Percentiles rank a stretch among this genome's conserved stretches.
Conservation (phyloP, 441 rosid genomes). For the Euphorbia celastroides region DNA sequence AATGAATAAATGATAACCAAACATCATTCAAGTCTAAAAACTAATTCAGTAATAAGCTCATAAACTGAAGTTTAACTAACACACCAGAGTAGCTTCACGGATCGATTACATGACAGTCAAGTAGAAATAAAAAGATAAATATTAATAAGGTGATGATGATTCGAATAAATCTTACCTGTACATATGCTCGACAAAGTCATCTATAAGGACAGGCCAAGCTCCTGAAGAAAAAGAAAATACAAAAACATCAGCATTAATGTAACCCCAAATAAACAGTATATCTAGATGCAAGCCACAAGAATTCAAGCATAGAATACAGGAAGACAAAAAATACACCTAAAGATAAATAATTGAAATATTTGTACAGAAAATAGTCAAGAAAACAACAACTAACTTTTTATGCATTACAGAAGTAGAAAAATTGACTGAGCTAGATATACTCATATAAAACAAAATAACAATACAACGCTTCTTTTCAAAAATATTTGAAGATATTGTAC, state of each 20-base stretch:
- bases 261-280: neutral
- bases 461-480: no score
- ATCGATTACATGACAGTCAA: neutral
- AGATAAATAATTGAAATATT: neutral
- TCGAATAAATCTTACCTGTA: constrained; percentile 55
- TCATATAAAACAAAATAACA: neutral
- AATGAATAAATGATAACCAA: no score
- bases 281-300: neutral
- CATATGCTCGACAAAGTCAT: constrained; percentile 97
- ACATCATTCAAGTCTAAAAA: neutral
- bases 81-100: neutral
- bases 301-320: neutral
- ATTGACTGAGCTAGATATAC: neutral
- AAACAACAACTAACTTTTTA: neutral
- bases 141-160: neutral
- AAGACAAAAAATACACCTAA: neutral
- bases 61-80: neutral
- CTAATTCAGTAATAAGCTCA: neutral
- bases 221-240: constrained; percentile 38
- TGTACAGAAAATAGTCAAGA: neutral
- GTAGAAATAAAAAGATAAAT: neutral
- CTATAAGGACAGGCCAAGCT: constrained; percentile 98
- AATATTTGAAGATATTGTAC: constrained; percentile 29
- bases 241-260: constrained; percentile 7
- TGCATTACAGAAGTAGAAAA: neutral